phyloP scores from a whole-genome alignment of 2,329 filamentous ascomycete genomes.

The Fusarium metavorans region DNA sequence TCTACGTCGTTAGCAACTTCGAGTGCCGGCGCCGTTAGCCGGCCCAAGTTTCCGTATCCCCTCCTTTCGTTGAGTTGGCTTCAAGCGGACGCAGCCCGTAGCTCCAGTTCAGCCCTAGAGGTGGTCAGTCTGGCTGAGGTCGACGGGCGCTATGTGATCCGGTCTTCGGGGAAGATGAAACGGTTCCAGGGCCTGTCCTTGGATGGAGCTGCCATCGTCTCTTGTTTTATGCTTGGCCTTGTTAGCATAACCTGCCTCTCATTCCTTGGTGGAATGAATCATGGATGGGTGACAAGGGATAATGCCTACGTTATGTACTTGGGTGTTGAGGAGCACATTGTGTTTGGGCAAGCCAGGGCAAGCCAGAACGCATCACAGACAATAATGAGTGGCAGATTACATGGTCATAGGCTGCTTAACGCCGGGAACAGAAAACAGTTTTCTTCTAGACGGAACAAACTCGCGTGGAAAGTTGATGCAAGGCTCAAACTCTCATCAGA shows the following conservation, averaged over 20 bases:
- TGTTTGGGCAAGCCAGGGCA: not conserved
- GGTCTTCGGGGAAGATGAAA: slow-evolving; percentile 37
- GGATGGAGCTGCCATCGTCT: not conserved
- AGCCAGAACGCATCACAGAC: not conserved
- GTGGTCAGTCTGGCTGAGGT: slow-evolving; percentile 34
- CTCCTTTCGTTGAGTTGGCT: slow-evolving; percentile 29
- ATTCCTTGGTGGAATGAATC: not conserved
- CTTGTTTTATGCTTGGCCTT: slow-evolving; percentile 14
- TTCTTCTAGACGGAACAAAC: not conserved
- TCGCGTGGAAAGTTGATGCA: not conserved
- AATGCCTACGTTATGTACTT: not conserved
- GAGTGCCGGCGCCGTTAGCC: slow-evolving; percentile 39
- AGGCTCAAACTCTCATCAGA: not conserved
- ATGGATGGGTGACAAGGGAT: not conserved
- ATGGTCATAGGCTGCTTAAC: not conserved
- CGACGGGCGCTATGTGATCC: slow-evolving; percentile 41
- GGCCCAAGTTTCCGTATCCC: slow-evolving; percentile 31
- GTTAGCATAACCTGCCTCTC: slow-evolving; percentile 9
- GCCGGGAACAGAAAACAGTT: not conserved
- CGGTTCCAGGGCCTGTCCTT: slow-evolving; percentile 25
- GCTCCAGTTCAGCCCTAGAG: slow-evolving; percentile 44
- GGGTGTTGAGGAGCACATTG: not conserved
- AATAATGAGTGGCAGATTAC: not conserved
- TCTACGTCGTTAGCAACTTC: slow-evolving; percentile 26
- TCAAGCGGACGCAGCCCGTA: slow-evolving; percentile 33